phyloP scores from a whole-genome alignment of 192 early-diverging fungal genomes.

The Pilobolus umbonatus region DNA sequence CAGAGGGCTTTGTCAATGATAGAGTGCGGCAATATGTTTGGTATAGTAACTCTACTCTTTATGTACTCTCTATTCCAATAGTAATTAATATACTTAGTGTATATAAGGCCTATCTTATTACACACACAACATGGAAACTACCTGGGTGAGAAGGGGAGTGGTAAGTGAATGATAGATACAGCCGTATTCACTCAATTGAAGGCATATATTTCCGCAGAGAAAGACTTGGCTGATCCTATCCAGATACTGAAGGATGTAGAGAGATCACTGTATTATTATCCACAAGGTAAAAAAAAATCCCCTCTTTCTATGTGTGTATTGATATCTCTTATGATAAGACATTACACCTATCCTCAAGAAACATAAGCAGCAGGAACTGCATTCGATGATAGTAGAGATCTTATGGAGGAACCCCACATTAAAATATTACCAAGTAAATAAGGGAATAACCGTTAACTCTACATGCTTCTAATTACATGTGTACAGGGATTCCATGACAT shows the following conservation, averaged over 20 bases:
- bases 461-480: not conserved
- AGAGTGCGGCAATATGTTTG: constrained; percentile 24
- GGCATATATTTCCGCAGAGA: constrained; percentile 12
- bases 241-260: constrained; percentile 38
- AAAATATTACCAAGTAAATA: constrained; percentile 62
- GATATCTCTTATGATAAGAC: constrained; percentile 2
- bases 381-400: constrained; percentile 40
- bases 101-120: constrained; percentile 35
- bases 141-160: constrained; percentile 33
- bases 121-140: constrained; percentile 34
- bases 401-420: constrained; percentile 55
- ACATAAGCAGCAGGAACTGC: constrained; percentile 46
- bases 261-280: constrained; percentile 36
- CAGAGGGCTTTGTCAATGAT: constrained; percentile 21
- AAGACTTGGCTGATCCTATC: constrained; percentile 29
- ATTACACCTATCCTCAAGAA: constrained; percentile 31
- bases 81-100: not conserved
- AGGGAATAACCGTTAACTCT: constrained; percentile 35
- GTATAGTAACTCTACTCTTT: constrained; percentile 10
- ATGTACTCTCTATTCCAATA: no score
- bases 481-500: constrained; percentile 42
- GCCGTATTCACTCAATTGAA: not conserved
- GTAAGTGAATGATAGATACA: not conserved
- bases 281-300: constrained; percentile 29
- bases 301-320: not conserved